A percentile compares a stretch with the other conserved stretches of the same genome.
Evolutionary conservation across 306 rosid species (phyloP).

Genomic region (Citrullus amarus): DNA sequence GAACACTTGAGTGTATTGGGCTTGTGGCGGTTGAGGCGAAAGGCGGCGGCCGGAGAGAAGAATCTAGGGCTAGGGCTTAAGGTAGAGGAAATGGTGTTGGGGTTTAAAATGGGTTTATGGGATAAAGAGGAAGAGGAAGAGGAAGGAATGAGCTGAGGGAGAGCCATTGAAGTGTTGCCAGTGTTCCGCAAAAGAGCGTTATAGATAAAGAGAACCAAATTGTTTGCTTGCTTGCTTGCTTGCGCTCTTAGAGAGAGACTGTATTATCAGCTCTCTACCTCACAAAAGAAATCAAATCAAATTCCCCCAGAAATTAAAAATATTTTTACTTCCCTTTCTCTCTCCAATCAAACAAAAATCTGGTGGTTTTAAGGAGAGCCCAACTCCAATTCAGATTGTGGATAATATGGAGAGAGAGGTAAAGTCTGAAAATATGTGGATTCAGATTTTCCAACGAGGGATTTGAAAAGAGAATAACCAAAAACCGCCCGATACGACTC

Average conservation of each 20-base stretch:
- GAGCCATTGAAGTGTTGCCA: constrained; percentile 43
- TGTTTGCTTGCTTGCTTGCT: neutral
- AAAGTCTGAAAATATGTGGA: constrained; percentile 24
- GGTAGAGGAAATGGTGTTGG: constrained; percentile 17
- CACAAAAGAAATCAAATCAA: neutral
- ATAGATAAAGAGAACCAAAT: neutral
- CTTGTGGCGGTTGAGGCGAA: constrained; percentile 22
- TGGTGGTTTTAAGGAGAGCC: constrained; percentile 28
- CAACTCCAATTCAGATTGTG: constrained; percentile 19
- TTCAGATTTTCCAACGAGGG: constrained; percentile 13
- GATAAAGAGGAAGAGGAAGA: constrained; percentile 42
- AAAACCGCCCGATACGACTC: neutral
- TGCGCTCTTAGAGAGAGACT: neutral
- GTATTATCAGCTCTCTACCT: neutral
- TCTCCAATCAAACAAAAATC: constrained; percentile 15
- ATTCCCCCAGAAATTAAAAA: neutral
- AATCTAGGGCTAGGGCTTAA: constrained; percentile 31
- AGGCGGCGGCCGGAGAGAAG: constrained; percentile 8
- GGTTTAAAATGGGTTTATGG: constrained; percentile 45
- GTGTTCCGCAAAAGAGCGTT: neutral
- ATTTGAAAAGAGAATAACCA: neutral
- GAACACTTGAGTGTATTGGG: constrained; percentile 48
- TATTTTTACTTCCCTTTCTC: neutral
- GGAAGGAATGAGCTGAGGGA: constrained; percentile 60
- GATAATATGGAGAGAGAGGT: constrained; percentile 29